Evolutionary conservation across 2,329 filamentous ascomycete species (phyloP), one percentile per base, ranked within the genome.

Genomic region (Venturiaceae sp.): DNA sequence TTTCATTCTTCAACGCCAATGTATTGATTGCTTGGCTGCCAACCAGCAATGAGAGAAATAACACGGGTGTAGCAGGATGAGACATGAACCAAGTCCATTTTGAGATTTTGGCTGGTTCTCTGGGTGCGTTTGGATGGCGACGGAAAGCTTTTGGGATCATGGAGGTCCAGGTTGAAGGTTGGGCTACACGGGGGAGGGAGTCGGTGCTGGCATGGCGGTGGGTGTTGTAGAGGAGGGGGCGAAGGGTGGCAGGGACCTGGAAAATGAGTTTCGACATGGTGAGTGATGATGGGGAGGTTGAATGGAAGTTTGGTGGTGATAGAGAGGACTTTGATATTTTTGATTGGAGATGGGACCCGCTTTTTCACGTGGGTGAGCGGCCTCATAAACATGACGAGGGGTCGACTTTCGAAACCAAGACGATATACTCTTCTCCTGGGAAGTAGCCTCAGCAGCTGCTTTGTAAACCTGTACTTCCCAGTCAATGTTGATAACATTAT

Each of bases 11-110:
- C 66, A 97, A 71, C 36, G 85, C 80, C 67, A 99, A 86, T 80
- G 94, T 88, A 66, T 96, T 89, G 65, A 99, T 96, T 14, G 92
- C 89, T 79, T 96, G 95, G 62, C 90, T 96, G 3, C 95, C 95
- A 63, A 97, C 92, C 62, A 97, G 80, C 41, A 91, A 77, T 5
- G 88, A 78, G 2, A 84, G 70, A 60, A 82, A 67, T 60, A 92
- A 83, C 73, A 87, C 92, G 60, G 81, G 64, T 16, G 90, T 80
- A 1, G 80, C 80, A 26, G 91, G 80, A 21, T 77, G 71, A 67
- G 3, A 67, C 21, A 39, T 60, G 59, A n/a, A 65, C 46, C 37
- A 33, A 26, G 34, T 46, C 52, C 36, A 59, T 47, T 59, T 16
- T 16, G 26, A 3, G 52, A 58, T 59, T 55, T 1, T 53, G 52